Conservation (phyloP, 768 basidiomycete species). For the Tephrocybe sp. region DNA sequence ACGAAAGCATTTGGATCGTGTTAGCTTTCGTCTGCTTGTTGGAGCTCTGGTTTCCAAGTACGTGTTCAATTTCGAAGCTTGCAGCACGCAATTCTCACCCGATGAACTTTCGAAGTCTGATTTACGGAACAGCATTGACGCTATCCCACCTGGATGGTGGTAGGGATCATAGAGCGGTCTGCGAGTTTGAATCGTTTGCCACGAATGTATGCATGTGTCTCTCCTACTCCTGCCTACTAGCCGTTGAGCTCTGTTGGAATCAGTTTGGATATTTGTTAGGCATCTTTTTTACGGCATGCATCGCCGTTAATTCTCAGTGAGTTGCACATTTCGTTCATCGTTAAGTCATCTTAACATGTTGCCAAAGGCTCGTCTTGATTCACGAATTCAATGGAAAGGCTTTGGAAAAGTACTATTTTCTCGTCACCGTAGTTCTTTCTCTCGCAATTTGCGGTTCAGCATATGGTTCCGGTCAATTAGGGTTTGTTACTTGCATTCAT, state of each 20-base stretch:
- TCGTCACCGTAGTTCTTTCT: neutral
- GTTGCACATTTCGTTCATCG: neutral
- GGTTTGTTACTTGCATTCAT: neutral
- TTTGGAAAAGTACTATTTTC: slow-evolving; percentile 10
- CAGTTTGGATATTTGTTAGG: neutral
- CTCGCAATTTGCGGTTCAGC: neutral
- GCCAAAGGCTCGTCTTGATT: slow-evolving; percentile 4
- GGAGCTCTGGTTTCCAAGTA: slow-evolving; percentile 2
- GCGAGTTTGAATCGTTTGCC: neutral
- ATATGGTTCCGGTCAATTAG: slow-evolving; percentile 3
- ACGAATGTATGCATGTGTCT: neutral
- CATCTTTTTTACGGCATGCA: slow-evolving; percentile 7
- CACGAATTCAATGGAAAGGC: slow-evolving; percentile 2
- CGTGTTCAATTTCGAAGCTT: neutral
- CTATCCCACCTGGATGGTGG: neutral
- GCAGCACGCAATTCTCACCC: neutral
- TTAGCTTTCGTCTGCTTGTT: slow-evolving; percentile 5
- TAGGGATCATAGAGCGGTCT: neutral
- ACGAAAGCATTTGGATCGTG: neutral
- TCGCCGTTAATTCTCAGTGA: slow-evolving; percentile 6
- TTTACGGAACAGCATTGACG: neutral
- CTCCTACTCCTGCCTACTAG: neutral
- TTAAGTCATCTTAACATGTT: neutral
- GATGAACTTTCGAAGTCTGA: neutral
- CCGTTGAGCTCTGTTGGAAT: neutral